Evolutionary conservation across 306 rosid genomes (phyloP), one percentile per base, ranked within the genome.

Genomic region (Rosa multiflora): DNA sequence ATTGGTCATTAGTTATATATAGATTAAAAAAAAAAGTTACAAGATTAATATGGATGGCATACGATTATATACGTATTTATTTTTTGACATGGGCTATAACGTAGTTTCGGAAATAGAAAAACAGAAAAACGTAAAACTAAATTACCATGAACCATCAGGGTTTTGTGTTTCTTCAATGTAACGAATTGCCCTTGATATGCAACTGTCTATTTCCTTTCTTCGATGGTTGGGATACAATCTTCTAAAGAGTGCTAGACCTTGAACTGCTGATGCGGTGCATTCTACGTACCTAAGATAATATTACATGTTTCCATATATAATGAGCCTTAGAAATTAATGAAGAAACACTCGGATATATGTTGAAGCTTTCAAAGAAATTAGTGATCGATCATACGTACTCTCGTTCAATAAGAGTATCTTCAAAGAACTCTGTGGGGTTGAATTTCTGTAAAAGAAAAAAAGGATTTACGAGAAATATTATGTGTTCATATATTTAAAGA

Each of bases 111-210:
- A 44, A 44, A 44, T 0, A 44, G 5, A 44, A 66, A 61, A 55
- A 40, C 6, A 40, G 7, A 40, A 40, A 40, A 48, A 49, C 18
- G 1, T 49, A 49, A 51, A 51, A 5, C 8, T 14, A 2, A 3
- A 4, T 46, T 90, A 92, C 97, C 97, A 93, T 21, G 94, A 93
- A 55, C 96, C 96, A 82, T 93, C 96, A 8, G 79, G 82, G n/a
- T 84, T 86, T 80, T 93, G 96, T 56, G 78, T 51, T 29, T 75
- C 69, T 80, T 87, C 87, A 46, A 90, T 79, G 81, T 64, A 90
- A 47, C 14, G 20, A 48, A 83, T 71, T 82, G 88, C 91, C 78
- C 49, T 89, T 77, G 85, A 78, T 64, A 90, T 69, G 75, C 80
- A 53, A 5, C 14, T 68, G 49, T 90, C 91, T 77, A 92, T 81